Conservation (phyloP, 2,329 filamentous ascomycete genomes). For the Calonectria hawksworthii region DNA sequence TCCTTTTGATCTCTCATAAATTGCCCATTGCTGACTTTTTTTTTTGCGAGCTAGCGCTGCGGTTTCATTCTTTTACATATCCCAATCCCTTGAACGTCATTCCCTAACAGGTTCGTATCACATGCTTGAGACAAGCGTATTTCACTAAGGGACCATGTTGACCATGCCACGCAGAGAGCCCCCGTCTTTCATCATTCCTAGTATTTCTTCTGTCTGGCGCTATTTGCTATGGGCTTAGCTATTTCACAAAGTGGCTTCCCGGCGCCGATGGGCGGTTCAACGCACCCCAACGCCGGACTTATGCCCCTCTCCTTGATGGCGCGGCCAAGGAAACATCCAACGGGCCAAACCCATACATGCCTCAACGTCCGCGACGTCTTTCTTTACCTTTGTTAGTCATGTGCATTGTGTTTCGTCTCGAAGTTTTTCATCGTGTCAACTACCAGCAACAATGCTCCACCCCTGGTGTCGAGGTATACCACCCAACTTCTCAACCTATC, state of each 20-base stretch:
- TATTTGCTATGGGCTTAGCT: conserved; percentile 57
- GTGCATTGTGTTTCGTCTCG: conserved; percentile 62
- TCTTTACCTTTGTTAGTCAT: conserved; percentile 60
- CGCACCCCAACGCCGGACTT: conserved; percentile 31
- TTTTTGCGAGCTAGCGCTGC: conserved; percentile 54
- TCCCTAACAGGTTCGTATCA: conserved; percentile 60
- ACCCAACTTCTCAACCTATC: not conserved
- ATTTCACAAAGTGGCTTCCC: conserved; percentile 61
- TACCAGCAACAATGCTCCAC: conserved; percentile 64
- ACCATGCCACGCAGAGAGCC: conserved; percentile 56
- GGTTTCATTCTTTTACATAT: conserved; percentile 63
- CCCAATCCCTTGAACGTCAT: conserved; percentile 61
- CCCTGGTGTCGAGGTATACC: conserved; percentile 62
- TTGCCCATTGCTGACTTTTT: not conserved
- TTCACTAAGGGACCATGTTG: conserved; percentile 16
- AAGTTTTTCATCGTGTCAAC: conserved; percentile 62
- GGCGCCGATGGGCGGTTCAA: conserved; percentile 63
- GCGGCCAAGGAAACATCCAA: conserved; percentile 48
- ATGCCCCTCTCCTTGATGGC: conserved; percentile 36
- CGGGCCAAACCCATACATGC: conserved; percentile 52
- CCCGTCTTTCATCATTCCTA: conserved; percentile 62
- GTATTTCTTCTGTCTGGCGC: conserved; percentile 61
- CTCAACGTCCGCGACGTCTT: conserved; percentile 62
- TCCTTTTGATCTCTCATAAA: not conserved
- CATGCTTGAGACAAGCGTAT: not conserved